phyloP scores from a whole-genome alignment of 805 yeast species.

The Kazachstania psychrophila region DNA sequence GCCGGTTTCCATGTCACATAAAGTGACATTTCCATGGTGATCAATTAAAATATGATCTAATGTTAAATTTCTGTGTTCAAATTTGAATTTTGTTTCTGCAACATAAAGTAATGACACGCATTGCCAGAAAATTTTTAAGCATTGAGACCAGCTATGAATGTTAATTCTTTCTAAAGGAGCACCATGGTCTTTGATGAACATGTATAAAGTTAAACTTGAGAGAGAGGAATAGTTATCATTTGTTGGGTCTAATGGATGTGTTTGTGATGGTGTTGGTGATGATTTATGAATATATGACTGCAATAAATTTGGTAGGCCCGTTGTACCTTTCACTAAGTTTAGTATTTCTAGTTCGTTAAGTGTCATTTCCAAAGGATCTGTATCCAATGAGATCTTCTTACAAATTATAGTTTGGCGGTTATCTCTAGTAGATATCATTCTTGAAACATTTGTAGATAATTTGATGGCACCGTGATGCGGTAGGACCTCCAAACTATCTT shows the following conservation, averaged over 20 bases:
- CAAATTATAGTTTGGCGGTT: constrained; percentile 11
- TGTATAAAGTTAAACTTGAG: constrained; percentile 9
- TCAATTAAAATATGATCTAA: constrained; percentile 53
- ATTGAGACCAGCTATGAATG: constrained; percentile 19
- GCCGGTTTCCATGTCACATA: constrained; percentile 52
- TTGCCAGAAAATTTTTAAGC: constrained; percentile 42
- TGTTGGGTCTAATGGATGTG: not conserved
- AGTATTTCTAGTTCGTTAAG: constrained; percentile 23
- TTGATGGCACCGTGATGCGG: constrained; percentile 7
- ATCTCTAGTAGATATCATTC: constrained; percentile 10
- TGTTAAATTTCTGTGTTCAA: constrained; percentile 67
- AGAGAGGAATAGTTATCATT: constrained; percentile 1
- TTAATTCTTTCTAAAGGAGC: constrained; percentile 11
- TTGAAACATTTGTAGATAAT: constrained; percentile 17
- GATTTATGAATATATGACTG: constrained; percentile 19
- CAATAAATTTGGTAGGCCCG: constrained; percentile 22
- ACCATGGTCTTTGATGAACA: constrained; percentile 26
- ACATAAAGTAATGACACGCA: constrained; percentile 39
- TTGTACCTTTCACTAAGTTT: constrained; percentile 20
- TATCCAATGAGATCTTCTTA: constrained; percentile 16
- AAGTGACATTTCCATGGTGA: constrained; percentile 33
- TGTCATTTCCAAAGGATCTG: constrained; percentile 15
- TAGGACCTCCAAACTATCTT: constrained; percentile 7
- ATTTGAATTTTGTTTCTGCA: constrained; percentile 44
- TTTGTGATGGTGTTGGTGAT: not conserved